Evolutionary conservation across 1,284 basidiomycete genomes (phyloP).

Genomic region (Puccinia polysora): DNA sequence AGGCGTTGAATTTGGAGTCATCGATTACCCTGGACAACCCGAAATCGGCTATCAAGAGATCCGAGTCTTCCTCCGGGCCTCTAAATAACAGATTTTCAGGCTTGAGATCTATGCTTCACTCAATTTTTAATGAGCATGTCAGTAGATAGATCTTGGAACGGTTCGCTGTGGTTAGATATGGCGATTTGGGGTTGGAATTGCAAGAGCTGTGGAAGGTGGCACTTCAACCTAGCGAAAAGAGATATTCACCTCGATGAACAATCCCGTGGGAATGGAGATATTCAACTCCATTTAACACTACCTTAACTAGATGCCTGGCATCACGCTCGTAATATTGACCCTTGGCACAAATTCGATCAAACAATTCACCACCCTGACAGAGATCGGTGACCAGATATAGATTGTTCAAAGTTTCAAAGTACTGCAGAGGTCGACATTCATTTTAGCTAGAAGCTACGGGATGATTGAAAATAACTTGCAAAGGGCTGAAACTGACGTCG

Average conservation of each 20-base stretch:
- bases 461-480: conserved; percentile 7
- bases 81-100: conserved; percentile 96
- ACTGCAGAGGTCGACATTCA: conserved; percentile 56
- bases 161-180: too few relatives aligned
- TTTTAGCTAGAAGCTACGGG: background rate
- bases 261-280: conserved; percentile 90
- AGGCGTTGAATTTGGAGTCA: conserved; percentile 75
- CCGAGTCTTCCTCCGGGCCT: conserved; percentile 79
- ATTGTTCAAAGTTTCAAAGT: conserved; percentile 44
- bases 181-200: too few relatives aligned
- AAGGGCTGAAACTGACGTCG: conserved; percentile 42
- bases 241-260: conserved; percentile 77
- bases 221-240: background rate
- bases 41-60: conserved; percentile 96
- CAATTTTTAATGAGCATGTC: background rate
- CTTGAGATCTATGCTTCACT: conserved; percentile 70
- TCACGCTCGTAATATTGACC: conserved; percentile 94
- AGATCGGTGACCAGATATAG: conserved; percentile 79
- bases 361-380: conserved; percentile 95
- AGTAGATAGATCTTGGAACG: too few relatives aligned
- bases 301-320: conserved; percentile 80
- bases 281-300: conserved; percentile 77
- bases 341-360: conserved; percentile 95
- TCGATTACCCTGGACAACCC: conserved; percentile 75
- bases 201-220: background rate